These are phyloP conservation scores for Lasiodiplodia gonubiensis DNA, from an alignment of 2,329 filamentous ascomycete species.

Conservation along the genomic window DNA sequence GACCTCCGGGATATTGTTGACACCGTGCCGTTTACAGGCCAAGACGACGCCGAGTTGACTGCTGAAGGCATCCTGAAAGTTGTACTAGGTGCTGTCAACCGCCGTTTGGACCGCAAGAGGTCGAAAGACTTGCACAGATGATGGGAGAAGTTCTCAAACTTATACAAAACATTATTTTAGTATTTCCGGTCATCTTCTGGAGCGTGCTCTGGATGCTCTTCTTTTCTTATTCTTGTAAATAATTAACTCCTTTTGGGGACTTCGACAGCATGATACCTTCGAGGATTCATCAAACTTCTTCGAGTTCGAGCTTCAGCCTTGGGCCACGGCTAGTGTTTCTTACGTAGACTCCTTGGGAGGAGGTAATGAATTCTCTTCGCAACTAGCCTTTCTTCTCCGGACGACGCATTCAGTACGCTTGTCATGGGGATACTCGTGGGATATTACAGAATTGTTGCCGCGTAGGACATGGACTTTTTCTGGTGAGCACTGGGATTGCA, in stretches of 20 bases:
- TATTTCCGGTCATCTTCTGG: not conserved
- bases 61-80: conserved; percentile 78
- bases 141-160: not conserved
- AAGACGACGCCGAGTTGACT: conserved; percentile 58
- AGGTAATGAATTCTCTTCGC: too few species aligned
- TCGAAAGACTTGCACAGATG: conserved; percentile 42
- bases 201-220: not conserved
- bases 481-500: too few species aligned
- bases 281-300: not conserved
- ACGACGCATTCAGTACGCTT: too few species aligned
- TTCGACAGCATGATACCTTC: not conserved
- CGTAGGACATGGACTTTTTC: too few species aligned
- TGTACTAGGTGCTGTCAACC: conserved; percentile 78
- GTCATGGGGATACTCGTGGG: too few species aligned
- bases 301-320: too few species aligned
- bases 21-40: conserved; percentile 75
- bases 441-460: too few species aligned
- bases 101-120: conserved; percentile 63
- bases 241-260: not conserved
- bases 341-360: too few species aligned
- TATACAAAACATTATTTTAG: not conserved
- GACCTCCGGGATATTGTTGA: conserved; percentile 87
- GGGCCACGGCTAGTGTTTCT: too few species aligned
- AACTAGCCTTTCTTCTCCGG: too few species aligned
- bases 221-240: not conserved